Percentiles rank a stretch among this genome's conserved stretches.
phyloP scores from a whole-genome alignment of 164 flowering plant species.

The Tetracentron sinense region DNA sequence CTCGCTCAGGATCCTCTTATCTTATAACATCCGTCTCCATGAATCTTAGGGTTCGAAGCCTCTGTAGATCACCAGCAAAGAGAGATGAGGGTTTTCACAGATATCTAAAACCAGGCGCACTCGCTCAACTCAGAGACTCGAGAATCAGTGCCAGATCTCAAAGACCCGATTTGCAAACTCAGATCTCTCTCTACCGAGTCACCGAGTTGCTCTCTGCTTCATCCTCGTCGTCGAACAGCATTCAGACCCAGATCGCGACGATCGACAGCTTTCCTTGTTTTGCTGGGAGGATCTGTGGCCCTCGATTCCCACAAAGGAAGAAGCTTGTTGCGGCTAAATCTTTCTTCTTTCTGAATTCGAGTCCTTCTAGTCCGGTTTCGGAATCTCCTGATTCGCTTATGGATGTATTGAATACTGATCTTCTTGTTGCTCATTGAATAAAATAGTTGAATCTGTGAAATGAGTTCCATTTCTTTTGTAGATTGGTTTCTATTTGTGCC shows the following conservation, averaged over 20 bases:
- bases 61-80: slow-evolving; percentile 14
- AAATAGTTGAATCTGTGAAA: neutral
- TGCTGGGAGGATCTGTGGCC: slow-evolving; percentile 19
- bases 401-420: slow-evolving; percentile 24
- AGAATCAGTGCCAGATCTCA: slow-evolving; percentile 27
- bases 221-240: neutral
- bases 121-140: slow-evolving; percentile 38
- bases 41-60: slow-evolving; percentile 19
- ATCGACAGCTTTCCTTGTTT: slow-evolving; percentile 31
- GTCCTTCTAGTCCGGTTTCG: slow-evolving; percentile 20
- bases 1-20: slow-evolving; percentile 3
- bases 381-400: slow-evolving; percentile 20
- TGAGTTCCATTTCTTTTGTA: neutral
- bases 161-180: slow-evolving; percentile 9
- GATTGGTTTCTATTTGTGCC: neutral
- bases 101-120: slow-evolving; percentile 37
- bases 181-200: slow-evolving; percentile 11
- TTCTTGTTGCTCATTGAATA: slow-evolving; percentile 32
- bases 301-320: slow-evolving; percentile 36
- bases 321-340: slow-evolving; percentile 38
- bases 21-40: slow-evolving; percentile 2
- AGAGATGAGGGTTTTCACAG: slow-evolving; percentile 19
- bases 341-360: slow-evolving; percentile 11
- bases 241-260: slow-evolving; percentile 13
- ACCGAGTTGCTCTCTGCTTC: slow-evolving; percentile 2